A percentile compares a stretch with the other conserved stretches of the same genome.
phyloP scores from a whole-genome alignment of 129 eudicot species.

The Flaveria sonorensis region DNA sequence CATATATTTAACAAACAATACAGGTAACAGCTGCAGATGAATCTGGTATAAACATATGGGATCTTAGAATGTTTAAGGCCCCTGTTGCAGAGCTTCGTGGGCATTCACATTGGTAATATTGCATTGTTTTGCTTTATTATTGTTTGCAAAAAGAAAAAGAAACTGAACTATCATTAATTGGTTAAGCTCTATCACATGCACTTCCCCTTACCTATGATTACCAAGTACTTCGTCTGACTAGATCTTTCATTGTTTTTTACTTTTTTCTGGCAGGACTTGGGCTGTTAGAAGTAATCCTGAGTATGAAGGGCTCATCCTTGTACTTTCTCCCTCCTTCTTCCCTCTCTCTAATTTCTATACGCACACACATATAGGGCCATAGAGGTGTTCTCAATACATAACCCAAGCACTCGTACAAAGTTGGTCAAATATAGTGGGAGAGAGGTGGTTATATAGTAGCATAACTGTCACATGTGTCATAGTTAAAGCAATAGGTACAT shows the following conservation, averaged over 20 bases:
- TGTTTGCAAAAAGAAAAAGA: neutral
- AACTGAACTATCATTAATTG: conserved; percentile 14
- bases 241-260: neutral
- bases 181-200: neutral
- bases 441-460: neutral
- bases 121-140: neutral
- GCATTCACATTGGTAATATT: conserved; percentile 86
- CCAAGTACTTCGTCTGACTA: conserved; percentile 12
- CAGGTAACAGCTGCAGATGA: conserved; percentile 98
- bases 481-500: neutral
- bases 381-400: neutral
- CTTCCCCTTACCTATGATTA: conserved; percentile 17
- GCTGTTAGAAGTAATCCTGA: conserved; percentile 90
- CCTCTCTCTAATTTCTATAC: conserved; percentile 3
- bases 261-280: conserved; percentile 75
- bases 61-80: conserved; percentile 74
- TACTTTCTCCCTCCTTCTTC: conserved; percentile 49
- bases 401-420: neutral
- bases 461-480: neutral
- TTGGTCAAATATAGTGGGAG: neutral
- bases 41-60: conserved; percentile 94
- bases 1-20: conserved; percentile 26
- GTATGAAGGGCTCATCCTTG: conserved; percentile 80
- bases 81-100: conserved; percentile 97
- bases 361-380: neutral